phyloP scores from a whole-genome alignment of 2,329 filamentous ascomycete genomes.

The Calonectria ilicicola region DNA sequence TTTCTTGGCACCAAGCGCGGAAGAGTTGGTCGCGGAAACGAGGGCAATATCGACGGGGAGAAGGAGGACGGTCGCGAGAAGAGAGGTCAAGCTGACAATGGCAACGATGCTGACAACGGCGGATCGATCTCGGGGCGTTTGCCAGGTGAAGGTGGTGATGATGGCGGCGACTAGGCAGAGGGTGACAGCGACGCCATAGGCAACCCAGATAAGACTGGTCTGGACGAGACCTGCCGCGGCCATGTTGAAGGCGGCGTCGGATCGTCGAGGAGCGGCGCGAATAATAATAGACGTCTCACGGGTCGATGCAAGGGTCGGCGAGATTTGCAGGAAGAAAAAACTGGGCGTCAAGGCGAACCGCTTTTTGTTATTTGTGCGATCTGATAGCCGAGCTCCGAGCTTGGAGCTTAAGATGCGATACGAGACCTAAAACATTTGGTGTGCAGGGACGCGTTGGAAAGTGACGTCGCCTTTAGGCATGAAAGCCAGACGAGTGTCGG shows the following conservation, averaged over 20 bases:
- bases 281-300: neutral
- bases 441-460: neutral
- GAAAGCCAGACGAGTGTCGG: neutral
- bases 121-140: constrained; percentile 88
- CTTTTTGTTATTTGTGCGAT: constrained; percentile 10
- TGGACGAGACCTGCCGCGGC: constrained; percentile 75
- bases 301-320: neutral
- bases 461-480: constrained; percentile 11
- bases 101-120: constrained; percentile 84
- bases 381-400: constrained; percentile 11
- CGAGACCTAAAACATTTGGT: neutral
- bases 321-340: neutral
- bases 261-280: neutral
- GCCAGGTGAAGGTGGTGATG: constrained; percentile 92
- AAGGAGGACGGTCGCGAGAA: constrained; percentile 92
- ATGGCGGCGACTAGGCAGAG: constrained; percentile 82
- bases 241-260: constrained; percentile 42
- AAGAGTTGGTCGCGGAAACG: constrained; percentile 86
- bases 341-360: neutral
- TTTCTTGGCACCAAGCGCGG: constrained; percentile 84
- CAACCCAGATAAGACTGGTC: constrained; percentile 92
- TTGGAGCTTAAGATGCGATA: neutral
- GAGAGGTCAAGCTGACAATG: constrained; percentile 85
- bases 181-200: constrained; percentile 85
- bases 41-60: constrained; percentile 96